Percentiles rank a stretch among this genome's conserved stretches.
Evolutionary conservation across 1,284 basidiomycete species (phyloP).

Genomic region (Pulveroboletus sp.): DNA sequence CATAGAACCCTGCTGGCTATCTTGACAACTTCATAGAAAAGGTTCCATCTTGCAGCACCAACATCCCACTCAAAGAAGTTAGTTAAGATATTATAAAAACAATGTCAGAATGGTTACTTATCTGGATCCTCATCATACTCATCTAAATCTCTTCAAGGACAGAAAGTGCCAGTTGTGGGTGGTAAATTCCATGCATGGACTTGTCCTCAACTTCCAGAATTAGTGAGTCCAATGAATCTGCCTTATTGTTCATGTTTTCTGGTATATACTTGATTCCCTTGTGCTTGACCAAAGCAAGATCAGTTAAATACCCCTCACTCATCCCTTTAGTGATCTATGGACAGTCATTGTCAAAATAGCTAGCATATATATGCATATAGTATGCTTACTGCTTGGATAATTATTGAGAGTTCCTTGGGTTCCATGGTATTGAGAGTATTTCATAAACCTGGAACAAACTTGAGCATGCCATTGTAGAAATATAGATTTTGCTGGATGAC

Average conservation of each 20-base stretch:
- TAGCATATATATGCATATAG: conserved; percentile 2
- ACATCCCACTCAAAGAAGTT: not conserved
- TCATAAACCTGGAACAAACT: not conserved
- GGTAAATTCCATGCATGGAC: not conserved
- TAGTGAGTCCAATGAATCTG: not conserved
- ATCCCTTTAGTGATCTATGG: not conserved
- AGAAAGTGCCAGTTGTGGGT: conserved; percentile 1
- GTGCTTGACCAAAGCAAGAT: conserved; percentile 2
- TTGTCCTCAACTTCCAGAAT: not conserved
- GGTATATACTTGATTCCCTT: not conserved
- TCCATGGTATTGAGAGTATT: not conserved
- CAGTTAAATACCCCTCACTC: not conserved
- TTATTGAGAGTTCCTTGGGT: not conserved
- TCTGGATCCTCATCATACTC: conserved; percentile 5
- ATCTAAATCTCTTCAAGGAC: not conserved
- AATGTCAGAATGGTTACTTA: not conserved
- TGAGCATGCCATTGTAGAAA: not conserved
- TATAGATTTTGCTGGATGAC: not conserved
- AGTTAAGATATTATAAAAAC: not conserved
- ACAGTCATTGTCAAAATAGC: not conserved
- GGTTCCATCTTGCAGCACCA: not conserved
- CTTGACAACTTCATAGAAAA: not conserved
- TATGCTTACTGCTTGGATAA: not conserved
- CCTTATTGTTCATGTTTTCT: not conserved
- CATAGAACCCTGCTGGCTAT: not conserved